Conservation (phyloP, 306 rosid species). For the Coriaria nepalensis region DNA sequence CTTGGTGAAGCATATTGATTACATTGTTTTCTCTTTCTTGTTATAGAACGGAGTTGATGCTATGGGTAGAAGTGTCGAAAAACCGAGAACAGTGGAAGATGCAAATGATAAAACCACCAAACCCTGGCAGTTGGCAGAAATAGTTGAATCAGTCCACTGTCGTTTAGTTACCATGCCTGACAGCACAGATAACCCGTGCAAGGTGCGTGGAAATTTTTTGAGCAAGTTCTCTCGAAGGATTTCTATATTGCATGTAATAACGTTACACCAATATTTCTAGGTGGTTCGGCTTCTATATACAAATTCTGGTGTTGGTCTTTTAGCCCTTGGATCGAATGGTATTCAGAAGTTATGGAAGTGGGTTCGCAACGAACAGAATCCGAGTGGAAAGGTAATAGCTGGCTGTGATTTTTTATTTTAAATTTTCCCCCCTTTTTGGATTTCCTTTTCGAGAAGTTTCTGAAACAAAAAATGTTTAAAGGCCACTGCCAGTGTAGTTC, state of each 20-base stretch:
- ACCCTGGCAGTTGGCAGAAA: slow-evolving; percentile 72
- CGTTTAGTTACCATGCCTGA: slow-evolving; percentile 70
- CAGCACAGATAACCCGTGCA: slow-evolving; percentile 52
- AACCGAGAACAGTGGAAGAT: slow-evolving; percentile 47
- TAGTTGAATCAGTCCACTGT: slow-evolving; percentile 60
- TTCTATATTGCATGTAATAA: too few species aligned
- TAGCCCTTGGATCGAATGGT: slow-evolving; percentile 88
- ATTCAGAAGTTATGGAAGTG: slow-evolving; percentile 85
- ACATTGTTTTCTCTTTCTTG: slow-evolving; percentile 18
- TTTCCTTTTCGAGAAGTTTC: slow-evolving; percentile 15
- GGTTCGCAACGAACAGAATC: slow-evolving; percentile 61
- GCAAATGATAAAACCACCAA: slow-evolving; percentile 38
- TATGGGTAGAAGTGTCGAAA: slow-evolving; percentile 39
- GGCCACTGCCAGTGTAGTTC: slow-evolving; percentile 81
- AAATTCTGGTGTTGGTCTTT: slow-evolving; percentile 60
- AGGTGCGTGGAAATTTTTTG: slow-evolving; percentile 36
- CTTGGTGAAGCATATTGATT: slow-evolving; percentile 10
- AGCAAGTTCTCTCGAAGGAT: not conserved
- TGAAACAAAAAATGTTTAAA: slow-evolving; percentile 30
- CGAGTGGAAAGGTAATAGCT: slow-evolving; percentile 51
- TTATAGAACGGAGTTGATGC: slow-evolving; percentile 60
- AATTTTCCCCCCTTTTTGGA: slow-evolving; percentile 7
- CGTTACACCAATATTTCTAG: slow-evolving; percentile 13
- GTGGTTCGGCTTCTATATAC: slow-evolving; percentile 71
- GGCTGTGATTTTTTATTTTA: not conserved